Base-by-base conservation (phyloP, 169 alveolate genomes). In the Eimeria brunetti region DNA sequence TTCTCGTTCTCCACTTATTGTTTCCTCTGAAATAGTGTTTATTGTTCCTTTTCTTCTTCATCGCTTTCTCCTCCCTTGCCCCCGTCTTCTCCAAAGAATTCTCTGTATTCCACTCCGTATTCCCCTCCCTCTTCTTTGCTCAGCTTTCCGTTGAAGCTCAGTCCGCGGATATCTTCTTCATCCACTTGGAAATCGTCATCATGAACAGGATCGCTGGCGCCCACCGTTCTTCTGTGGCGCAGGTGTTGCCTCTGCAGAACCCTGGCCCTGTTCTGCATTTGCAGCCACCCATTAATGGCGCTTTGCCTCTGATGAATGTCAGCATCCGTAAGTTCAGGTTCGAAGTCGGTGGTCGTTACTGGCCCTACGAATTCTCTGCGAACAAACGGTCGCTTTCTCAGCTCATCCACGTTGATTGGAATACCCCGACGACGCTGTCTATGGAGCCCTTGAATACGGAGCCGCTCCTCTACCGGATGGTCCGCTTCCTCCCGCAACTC, bases 391-490 rank as follows among this genome's bases (percentile, higher is more conserved):
- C 88, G 64, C 67, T 46, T 46, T 18, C 30, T 78, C 22, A 78
- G 64, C 1, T 78, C 88, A 1, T 78, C 88, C 1, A 78, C 62
- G 67, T 49, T 78, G 49, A 78, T 78, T 2, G 56, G 88, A 11
- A 78, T n/a, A 27, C 88, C 88, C 7, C 88, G 58, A 2, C 88
- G 58, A 2, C 88, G 44, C 16, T 16, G 67, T 1, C 88, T 30
- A 49, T 78, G 58, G 6, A 78, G 22, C 44, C 67, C 41, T 49
- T 78, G 58, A 49, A 78, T 78, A n/a, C 88, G 88, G 11, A 41
- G 56, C 62, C 64, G 64, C 88, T 78, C 88, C 88, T 44, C 88
- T 11, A 78, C 58, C 7, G 64, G 67, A 49, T 78, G 88, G 51
- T 78, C 88, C 24, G 88, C 88, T 27, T 41, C 88, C 30, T 78